Base-by-base conservation (phyloP, 2,329 filamentous ascomycete genomes). In the Talaromyces sp. region DNA sequence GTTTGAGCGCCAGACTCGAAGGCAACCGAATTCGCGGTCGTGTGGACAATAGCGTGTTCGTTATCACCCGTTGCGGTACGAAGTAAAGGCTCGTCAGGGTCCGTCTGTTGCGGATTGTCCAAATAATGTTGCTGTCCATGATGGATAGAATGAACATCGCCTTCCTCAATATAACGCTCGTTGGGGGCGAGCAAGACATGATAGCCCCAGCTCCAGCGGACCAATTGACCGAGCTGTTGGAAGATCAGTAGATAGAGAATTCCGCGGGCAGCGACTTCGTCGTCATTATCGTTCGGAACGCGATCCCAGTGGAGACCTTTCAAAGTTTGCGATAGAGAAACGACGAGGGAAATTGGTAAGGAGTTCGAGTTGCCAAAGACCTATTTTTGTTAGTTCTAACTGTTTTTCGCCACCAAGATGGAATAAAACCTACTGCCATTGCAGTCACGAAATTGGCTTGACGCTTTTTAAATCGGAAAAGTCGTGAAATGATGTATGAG, bases 341-440 rank as follows among this genome's bases (percentile, higher is more conserved):
- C 86, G 68, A 99, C 93, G 64, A 99, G 88, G 0, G 95, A 99
- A 68, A 99, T 98, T 0, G 95, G 95, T 22, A 99, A 85, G 19
- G 95, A 98, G 79, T 99, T 99, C 38, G 94, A 98, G 78, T 99
- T 99, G 72, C 94, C 95, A 77, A 99, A 99, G 58, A 98, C 87
- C 86, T 88, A 19, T 19, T 45, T 31, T 8, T 2, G 62, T 65
- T 8, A 63, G 60, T 25, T 58, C 7, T 59, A 19, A 45, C 34
- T 31, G 11, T 15, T 49, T 22, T 11, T 51, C 13, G 31, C 29
- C 2, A 15, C n/a, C n/a, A 17, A 34, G 10, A 36, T 22, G 31
- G n/a, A 17, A 1, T 1, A 45, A 45, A 29, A 78, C 83, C 69
- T 81, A 88, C 88, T 58, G 91, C 93, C 95, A 99, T 99, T 62